A percentile compares a stretch with the other conserved stretches of the same genome.
Evolutionary conservation across 345 rosid species (phyloP).

Genomic region (Citrus inodora): DNA sequence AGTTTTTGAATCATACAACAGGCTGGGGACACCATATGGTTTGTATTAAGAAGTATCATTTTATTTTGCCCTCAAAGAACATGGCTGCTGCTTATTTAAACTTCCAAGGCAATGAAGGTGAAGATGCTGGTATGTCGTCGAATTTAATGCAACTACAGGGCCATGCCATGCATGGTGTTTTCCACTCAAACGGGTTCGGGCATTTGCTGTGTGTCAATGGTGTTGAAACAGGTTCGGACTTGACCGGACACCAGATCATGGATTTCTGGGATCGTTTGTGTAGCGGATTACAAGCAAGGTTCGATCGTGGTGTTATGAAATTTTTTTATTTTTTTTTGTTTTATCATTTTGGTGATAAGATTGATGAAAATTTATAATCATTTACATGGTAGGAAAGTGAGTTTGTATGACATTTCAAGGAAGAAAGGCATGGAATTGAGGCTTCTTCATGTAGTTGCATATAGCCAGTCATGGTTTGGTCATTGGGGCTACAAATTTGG

Average conservation of each 20-base stretch:
- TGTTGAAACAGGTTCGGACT: slow-evolving; percentile 57
- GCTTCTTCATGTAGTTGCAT: slow-evolving; percentile 67
- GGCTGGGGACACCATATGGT: slow-evolving; percentile 88
- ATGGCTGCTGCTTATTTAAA: slow-evolving; percentile 40
- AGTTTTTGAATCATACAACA: slow-evolving; percentile 25
- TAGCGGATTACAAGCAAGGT: slow-evolving; percentile 77
- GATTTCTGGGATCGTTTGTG: slow-evolving; percentile 92
- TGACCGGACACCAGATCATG: slow-evolving; percentile 75
- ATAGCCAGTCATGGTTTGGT: slow-evolving; percentile 78
- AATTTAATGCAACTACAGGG: slow-evolving; percentile 49
- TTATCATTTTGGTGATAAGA: background rate
- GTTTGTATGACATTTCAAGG: slow-evolving; percentile 60
- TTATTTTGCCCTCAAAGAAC: slow-evolving; percentile 69
- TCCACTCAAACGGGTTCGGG: slow-evolving; percentile 88
- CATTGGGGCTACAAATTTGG: slow-evolving; percentile 81
- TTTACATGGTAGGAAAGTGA: slow-evolving; percentile 60
- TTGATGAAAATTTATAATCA: background rate
- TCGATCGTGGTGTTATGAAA: background rate
- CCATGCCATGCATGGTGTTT: slow-evolving; percentile 73
- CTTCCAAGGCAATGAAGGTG: slow-evolving; percentile 20
- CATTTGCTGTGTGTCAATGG: slow-evolving; percentile 80
- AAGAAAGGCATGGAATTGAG: slow-evolving; percentile 81
- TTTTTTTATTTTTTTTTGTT: too few species aligned
- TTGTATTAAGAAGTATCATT: slow-evolving; percentile 92
- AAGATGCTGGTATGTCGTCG: slow-evolving; percentile 28